A percentile compares a stretch with the other conserved stretches of the same genome.
These are phyloP conservation scores for Cynara cardunculus DNA, from an alignment of 129 eudicot genomes.

Conservation along the genomic window DNA sequence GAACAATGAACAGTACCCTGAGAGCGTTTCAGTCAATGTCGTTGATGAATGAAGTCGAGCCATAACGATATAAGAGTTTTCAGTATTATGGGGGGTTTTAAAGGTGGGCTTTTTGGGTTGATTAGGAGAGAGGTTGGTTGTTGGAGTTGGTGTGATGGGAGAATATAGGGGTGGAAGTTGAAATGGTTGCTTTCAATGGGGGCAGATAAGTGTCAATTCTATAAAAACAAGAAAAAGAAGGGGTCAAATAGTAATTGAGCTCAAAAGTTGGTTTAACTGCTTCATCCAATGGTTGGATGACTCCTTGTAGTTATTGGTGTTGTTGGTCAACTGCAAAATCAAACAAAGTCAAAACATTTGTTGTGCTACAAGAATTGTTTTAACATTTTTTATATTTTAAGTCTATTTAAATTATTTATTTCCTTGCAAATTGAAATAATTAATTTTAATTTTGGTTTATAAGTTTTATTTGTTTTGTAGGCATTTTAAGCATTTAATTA, in stretches of 20 bases:
- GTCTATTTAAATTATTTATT: neutral
- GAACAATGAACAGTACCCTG: constrained; percentile 52
- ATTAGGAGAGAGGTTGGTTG: constrained; percentile 42
- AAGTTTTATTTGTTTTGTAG: neutral
- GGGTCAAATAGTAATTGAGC: constrained; percentile 16
- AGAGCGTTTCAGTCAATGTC: constrained; percentile 43
- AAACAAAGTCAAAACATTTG: constrained; percentile 19
- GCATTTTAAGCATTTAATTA: neutral
- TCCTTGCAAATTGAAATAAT: neutral
- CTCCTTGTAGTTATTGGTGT: constrained; percentile 21
- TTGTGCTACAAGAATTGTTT: neutral
- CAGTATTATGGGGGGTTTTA: constrained; percentile 8
- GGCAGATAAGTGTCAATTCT: constrained; percentile 44
- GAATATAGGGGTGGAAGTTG: constrained; percentile 32
- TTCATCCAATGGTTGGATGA: constrained; percentile 28
- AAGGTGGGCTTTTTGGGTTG: constrained; percentile 18
- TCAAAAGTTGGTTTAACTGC: constrained; percentile 59
- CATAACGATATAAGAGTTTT: constrained; percentile 11
- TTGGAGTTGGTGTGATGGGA: constrained; percentile 50
- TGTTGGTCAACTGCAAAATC: constrained; percentile 36
- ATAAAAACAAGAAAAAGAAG: constrained; percentile 1
- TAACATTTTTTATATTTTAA: neutral
- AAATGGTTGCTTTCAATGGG: constrained; percentile 38
- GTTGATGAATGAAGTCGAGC: constrained; percentile 31
- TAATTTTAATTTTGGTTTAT: neutral